Evolutionary conservation across 2,329 filamentous ascomycete genomes (phyloP), one percentile per base, ranked within the genome.

Genomic region (Aspergillus sp.): DNA sequence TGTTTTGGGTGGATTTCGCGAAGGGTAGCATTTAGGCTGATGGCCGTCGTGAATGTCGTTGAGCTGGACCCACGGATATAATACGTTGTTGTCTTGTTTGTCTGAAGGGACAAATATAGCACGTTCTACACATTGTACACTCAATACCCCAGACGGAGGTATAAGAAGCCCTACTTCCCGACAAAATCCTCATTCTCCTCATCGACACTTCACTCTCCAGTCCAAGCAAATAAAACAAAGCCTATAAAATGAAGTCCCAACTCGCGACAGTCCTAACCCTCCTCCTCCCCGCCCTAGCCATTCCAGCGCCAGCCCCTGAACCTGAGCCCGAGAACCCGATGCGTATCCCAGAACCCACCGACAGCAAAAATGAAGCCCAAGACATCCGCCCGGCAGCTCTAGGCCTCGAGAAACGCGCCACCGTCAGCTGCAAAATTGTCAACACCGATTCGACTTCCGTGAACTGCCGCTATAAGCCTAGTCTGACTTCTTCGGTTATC

Each of bases 351-450:
- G 25, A 52, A 9, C 15, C 7, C 46, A 49, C 39, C n/a, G 37
- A 41, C 15, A 6, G 35, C 49, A 23, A 43, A 9, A 6, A 33
- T 23, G 39, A 44, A 7, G n/a, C 39, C 39, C 54, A 25, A 27
- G 46, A 51, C 54, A 27, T 19, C 19, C 41, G 48, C 40, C 55
- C 48, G 3, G 48, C 52, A 31, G 47, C 48, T 2, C 31, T 56
- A 1, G 55, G 55, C 3, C 41, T 56, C 15, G 41, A 39, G 7
- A 52, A 56, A 11, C 55, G 55, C 55, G 25, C 33, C 47, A 40
- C 14, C 6, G 23, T 25, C 11, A 33, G 45, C 9, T 56, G 55
- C 31, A 46, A 47, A 31, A 56, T 56, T 33, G 55, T 56, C 40
- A 52, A 56, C 23, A 27, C 40, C 14, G 17, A 31, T 27, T 52